A percentile compares a stretch with the other conserved stretches of the same genome.
Evolutionary conservation across 2,329 filamentous ascomycete species (phyloP).

Genomic region (Pestalotiopsis fici): DNA sequence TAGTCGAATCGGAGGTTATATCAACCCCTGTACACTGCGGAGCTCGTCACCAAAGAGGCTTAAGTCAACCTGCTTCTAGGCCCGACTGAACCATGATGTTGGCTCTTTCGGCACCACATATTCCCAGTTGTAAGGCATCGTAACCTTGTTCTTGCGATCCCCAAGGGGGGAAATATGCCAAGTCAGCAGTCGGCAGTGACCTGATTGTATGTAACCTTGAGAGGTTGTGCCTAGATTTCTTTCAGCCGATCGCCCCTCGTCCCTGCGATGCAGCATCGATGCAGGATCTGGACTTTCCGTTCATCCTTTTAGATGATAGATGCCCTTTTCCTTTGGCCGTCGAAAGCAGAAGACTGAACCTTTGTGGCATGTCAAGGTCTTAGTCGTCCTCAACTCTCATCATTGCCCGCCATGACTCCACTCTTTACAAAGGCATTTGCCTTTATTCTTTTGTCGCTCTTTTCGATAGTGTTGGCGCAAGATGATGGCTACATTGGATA

Average conservation of each 20-base stretch:
- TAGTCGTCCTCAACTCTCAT: slow-evolving; percentile 19
- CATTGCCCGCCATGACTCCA: slow-evolving; percentile 21
- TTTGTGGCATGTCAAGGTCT: background rate
- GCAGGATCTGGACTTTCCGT: background rate
- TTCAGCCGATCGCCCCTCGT: background rate
- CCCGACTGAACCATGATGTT: background rate
- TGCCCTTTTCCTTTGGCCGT: slow-evolving; percentile 1
- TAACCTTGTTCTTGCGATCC: background rate
- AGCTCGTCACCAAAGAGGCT: slow-evolving; percentile 9
- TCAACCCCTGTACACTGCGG: slow-evolving; percentile 11
- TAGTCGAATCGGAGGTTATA: slow-evolving; percentile 16
- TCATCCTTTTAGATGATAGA: slow-evolving; percentile 14
- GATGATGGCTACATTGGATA: slow-evolving; percentile 57
- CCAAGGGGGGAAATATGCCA: background rate
- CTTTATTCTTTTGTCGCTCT: slow-evolving; percentile 28
- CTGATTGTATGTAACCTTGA: background rate
- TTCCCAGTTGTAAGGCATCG: background rate
- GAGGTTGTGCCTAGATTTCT: background rate
- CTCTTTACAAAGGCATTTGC: slow-evolving; percentile 21
- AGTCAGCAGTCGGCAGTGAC: background rate
- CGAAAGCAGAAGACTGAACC: background rate
- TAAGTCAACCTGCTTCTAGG: slow-evolving; percentile 8
- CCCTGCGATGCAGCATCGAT: background rate
- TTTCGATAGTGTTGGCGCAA: slow-evolving; percentile 19
- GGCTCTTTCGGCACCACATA: background rate